Percentiles rank a stretch among this genome's conserved stretches.
Conservation (phyloP, 2,329 filamentous ascomycete species). For the Phoma herbarum region DNA sequence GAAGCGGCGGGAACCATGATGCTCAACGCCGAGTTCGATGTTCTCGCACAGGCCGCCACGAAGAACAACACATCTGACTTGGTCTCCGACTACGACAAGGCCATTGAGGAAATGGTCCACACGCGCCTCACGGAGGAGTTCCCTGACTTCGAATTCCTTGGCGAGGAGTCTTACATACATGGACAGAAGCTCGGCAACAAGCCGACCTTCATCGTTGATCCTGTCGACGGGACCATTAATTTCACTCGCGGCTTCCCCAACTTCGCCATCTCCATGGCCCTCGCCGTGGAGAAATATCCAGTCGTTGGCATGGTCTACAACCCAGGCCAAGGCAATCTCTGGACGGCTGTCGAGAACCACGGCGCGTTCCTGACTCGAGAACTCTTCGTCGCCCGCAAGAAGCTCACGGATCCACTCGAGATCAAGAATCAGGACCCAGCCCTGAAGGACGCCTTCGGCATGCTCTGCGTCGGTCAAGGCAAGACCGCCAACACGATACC, state of each 20-base stretch:
- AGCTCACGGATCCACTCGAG: slow-evolving; percentile 4
- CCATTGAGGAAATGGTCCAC: slow-evolving; percentile 62
- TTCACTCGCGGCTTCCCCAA: slow-evolving; percentile 52
- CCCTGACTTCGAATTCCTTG: slow-evolving; percentile 55
- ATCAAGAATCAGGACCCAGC: background rate
- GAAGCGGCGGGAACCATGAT: slow-evolving; percentile 45
- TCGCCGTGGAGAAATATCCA: slow-evolving; percentile 45
- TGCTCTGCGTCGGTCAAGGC: background rate
- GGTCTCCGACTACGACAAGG: slow-evolving; percentile 64
- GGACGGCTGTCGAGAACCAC: slow-evolving; percentile 44
- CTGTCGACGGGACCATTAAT: slow-evolving; percentile 53
- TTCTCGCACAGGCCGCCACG: slow-evolving; percentile 28
- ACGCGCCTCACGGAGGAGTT: slow-evolving; percentile 54
- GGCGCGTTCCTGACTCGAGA: slow-evolving; percentile 43
- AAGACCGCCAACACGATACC: slow-evolving; percentile 1
- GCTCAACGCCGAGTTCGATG: slow-evolving; percentile 41
- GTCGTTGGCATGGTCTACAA: slow-evolving; percentile 50
- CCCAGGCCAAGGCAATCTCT: slow-evolving; percentile 48
- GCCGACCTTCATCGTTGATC: slow-evolving; percentile 51
- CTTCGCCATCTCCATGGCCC: slow-evolving; percentile 45
- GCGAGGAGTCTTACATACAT: slow-evolving; percentile 49
- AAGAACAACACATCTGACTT: slow-evolving; percentile 59
- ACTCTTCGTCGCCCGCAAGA: slow-evolving; percentile 13
- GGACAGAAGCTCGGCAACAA: slow-evolving; percentile 40
- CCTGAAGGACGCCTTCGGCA: background rate